A percentile compares a stretch with the other conserved stretches of the same genome.
Evolutionary conservation across 2,329 filamentous ascomycete species (phyloP).

Genomic region (Paecilomyces fulvus): DNA sequence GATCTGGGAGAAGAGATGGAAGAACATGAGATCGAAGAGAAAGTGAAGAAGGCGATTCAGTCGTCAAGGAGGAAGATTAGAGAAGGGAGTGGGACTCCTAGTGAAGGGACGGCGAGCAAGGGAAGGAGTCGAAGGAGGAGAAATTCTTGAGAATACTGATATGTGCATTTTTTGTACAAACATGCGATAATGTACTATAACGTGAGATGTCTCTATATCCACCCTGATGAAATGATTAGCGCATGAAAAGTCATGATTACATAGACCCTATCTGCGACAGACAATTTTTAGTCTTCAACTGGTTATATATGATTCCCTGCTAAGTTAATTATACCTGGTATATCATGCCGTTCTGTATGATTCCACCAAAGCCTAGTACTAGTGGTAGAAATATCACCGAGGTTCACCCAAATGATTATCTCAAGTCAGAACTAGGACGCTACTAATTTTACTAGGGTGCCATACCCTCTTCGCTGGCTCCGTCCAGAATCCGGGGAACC

Average conservation of each 20-base stretch:
- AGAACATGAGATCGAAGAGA: constrained; percentile 24
- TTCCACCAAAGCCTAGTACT: too few relatives aligned
- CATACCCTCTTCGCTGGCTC: neutral
- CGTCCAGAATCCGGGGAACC: neutral
- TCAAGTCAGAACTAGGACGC: neutral
- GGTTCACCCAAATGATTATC: neutral
- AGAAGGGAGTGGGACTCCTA: constrained; percentile 5
- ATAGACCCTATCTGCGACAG: too few relatives aligned
- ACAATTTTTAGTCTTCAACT: too few relatives aligned
- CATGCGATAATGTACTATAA: neutral
- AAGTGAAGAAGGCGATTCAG: constrained; percentile 23
- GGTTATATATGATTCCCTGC: too few relatives aligned
- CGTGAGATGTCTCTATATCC: neutral
- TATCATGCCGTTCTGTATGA: too few relatives aligned
- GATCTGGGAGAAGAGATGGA: constrained; percentile 38
- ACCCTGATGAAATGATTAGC: too few relatives aligned
- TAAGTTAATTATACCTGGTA: too few relatives aligned
- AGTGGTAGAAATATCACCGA: too few relatives aligned
- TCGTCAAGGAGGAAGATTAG: constrained; percentile 21
- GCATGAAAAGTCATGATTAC: too few relatives aligned
- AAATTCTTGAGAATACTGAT: neutral
- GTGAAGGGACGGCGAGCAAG: constrained; percentile 6
- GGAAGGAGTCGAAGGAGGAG: constrained; percentile 6
- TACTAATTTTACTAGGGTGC: neutral
- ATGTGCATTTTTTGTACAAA: neutral